phyloP scores from a whole-genome alignment of 345 rosid genomes.

The Camelina hispida region DNA sequence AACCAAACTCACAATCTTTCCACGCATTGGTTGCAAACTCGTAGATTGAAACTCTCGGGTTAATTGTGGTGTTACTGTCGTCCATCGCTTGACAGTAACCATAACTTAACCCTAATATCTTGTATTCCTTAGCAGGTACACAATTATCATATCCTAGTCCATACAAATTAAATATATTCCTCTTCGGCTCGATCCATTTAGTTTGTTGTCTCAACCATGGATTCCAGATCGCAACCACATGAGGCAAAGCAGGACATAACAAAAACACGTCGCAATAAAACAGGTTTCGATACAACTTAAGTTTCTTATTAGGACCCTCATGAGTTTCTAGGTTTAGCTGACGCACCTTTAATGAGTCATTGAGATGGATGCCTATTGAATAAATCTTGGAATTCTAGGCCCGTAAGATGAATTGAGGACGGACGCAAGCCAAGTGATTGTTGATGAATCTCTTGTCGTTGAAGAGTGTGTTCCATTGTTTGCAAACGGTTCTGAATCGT shows the following conservation, averaged over 20 bases:
- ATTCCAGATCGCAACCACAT: slow-evolving; percentile 6
- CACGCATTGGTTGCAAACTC: slow-evolving; percentile 14
- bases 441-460: too few species aligned
- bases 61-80: too few species aligned
- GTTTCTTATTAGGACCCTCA: not conserved
- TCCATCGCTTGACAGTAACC: not conserved
- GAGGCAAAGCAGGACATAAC: not conserved
- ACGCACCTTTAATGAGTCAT: not conserved
- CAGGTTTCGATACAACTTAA: not conserved
- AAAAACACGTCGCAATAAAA: slow-evolving; percentile 7
- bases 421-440: slow-evolving; percentile 6
- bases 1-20: slow-evolving; percentile 12
- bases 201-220: slow-evolving; percentile 10
- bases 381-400: not conserved
- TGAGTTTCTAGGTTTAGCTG: not conserved
- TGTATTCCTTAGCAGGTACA: not conserved
- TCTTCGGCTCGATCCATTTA: not conserved
- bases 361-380: slow-evolving; percentile 1
- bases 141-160: slow-evolving; percentile 7
- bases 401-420: slow-evolving; percentile 10
- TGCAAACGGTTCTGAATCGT: too few species aligned
- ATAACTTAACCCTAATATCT: slow-evolving; percentile 4
- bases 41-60: not conserved
- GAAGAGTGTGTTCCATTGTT: too few species aligned
- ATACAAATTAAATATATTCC: not conserved